A percentile compares a stretch with the other conserved stretches of the same genome.
These are phyloP conservation scores for Taiwanofungus camphoratus DNA, from an alignment of 1,284 basidiomycete genomes.

Conservation along the genomic window DNA sequence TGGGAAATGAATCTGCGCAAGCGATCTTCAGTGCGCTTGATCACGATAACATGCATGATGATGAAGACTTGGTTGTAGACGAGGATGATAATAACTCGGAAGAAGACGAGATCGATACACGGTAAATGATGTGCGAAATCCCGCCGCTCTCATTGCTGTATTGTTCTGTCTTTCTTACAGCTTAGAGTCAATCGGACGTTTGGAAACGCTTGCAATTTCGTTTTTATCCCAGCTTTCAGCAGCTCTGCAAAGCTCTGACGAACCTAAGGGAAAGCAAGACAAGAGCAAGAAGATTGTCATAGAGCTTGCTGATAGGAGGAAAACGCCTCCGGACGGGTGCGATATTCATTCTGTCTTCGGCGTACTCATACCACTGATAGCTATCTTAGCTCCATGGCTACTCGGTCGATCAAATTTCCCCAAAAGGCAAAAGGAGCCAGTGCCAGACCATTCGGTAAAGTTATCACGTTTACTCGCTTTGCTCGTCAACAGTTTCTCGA, in stretches of 20 bases:
- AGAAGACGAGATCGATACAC: background rate
- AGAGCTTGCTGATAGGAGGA: constrained; percentile 26
- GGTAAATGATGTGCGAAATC: too few relatives aligned
- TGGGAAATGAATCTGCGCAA: too few relatives aligned
- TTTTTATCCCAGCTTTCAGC: constrained; percentile 48
- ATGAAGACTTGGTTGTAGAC: background rate
- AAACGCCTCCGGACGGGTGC: constrained; percentile 20
- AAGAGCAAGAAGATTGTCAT: constrained; percentile 22
- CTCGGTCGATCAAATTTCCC: constrained; percentile 28
- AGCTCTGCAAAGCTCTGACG: constrained; percentile 17
- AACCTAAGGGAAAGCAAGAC: constrained; percentile 4
- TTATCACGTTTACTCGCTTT: background rate
- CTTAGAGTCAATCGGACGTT: constrained; percentile 20
- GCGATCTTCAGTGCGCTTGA: too few relatives aligned
- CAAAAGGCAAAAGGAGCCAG: constrained; percentile 39
- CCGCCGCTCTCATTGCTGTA: background rate
- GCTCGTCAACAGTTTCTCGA: background rate
- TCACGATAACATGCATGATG: too few relatives aligned
- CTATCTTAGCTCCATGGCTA: constrained; percentile 14
- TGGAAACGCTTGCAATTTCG: constrained; percentile 48
- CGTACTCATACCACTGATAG: constrained; percentile 2
- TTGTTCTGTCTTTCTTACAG: constrained; percentile 7
- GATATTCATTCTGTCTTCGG: constrained; percentile 2
- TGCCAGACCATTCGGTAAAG: constrained; percentile 46
- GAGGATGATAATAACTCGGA: constrained; percentile 8